Base-by-base conservation (phyloP, 345 rosid genomes). In the Eucalyptus regnans region DNA sequence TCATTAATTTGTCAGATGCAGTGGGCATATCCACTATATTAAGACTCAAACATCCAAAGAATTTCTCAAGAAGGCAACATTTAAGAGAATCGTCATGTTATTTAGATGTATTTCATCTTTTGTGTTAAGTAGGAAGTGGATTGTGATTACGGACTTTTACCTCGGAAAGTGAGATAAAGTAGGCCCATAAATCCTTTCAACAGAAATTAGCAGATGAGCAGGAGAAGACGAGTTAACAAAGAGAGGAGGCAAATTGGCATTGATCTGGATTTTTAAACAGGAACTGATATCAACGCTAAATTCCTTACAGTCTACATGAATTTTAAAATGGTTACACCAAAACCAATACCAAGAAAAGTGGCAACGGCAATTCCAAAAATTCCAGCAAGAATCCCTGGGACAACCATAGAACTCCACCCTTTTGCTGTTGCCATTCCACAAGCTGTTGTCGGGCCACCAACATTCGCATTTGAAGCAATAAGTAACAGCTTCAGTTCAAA, bases 371-470 rank as follows among this genome's bases (percentile, higher is more conserved):
- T 94, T 56, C 98, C 97, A 66, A 97, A 97, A 86, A 96, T 97
- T 80, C 97, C 97, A 1, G 96, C 97, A 3, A 97, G 94, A 90
- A 95, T 96, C 87, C 95, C 94, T 0, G 97, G 97, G 90, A 95
- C 93, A 14, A 95, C 92, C 92, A 97, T 86, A 56, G 97, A 95
- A 86, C 50, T 90, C 98, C 98, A 96, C 52, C 98, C 97, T 90
- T 97, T 97, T 37, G 99, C 97, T 0, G 96, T 96, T 44, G 98
- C 99, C 99, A 97, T 97, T 87, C 98, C 96, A 12, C 96, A 96
- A 33, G 99, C 98, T 12, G 98, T 97, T 41, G 99, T 96, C 4
- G 99, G 99, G 68, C 99, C 98, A 33, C 99, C 99, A 6, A 96
- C 96, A 87, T 95, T 97, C 37, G 99, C 99, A 94, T 96, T 96